Percentiles rank a stretch among this genome's conserved stretches.
Conservation (phyloP, 2,329 filamentous ascomycete genomes). For the Alternaria sp. region DNA sequence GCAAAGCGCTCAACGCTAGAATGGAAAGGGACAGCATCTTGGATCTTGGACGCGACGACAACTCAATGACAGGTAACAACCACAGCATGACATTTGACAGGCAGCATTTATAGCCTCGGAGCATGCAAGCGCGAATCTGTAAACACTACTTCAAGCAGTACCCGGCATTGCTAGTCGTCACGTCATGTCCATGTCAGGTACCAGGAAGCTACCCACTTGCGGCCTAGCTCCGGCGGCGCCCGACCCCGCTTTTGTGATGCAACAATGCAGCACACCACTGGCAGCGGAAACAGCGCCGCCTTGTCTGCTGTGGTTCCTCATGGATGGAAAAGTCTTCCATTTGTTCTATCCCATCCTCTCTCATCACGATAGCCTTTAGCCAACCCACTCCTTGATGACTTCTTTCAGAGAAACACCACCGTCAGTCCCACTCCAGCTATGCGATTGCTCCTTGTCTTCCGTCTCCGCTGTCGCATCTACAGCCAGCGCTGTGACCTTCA, state of each 20-base stretch:
- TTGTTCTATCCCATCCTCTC: not conserved
- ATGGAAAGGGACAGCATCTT: slow-evolving; percentile 18
- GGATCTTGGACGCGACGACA: not conserved
- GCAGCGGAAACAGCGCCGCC: not conserved
- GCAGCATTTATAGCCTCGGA: slow-evolving; percentile 15
- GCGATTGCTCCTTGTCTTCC: slow-evolving; percentile 27
- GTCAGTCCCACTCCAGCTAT: slow-evolving; percentile 37
- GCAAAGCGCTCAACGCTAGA: slow-evolving; percentile 20
- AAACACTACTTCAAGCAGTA: slow-evolving; percentile 23
- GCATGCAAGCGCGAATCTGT: not conserved
- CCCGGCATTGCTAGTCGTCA: slow-evolving; percentile 26
- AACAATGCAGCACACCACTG: not conserved
- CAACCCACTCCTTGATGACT: slow-evolving; percentile 40
- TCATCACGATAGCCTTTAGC: slow-evolving; percentile 1
- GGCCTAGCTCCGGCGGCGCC: slow-evolving; percentile 4
- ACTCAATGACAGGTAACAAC: not conserved
- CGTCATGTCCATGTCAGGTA: slow-evolving; percentile 37
- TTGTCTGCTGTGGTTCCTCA: not conserved
- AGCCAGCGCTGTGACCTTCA: slow-evolving; percentile 26
- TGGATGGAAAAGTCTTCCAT: not conserved
- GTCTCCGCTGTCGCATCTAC: slow-evolving; percentile 10
- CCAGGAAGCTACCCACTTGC: slow-evolving; percentile 15
- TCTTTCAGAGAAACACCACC: slow-evolving; percentile 30
- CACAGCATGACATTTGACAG: not conserved
- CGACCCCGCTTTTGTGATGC: slow-evolving; percentile 19